Evolutionary conservation across 768 basidiomycete species (phyloP), one percentile per base, ranked within the genome.

Genomic region (Collybia mongolica): DNA sequence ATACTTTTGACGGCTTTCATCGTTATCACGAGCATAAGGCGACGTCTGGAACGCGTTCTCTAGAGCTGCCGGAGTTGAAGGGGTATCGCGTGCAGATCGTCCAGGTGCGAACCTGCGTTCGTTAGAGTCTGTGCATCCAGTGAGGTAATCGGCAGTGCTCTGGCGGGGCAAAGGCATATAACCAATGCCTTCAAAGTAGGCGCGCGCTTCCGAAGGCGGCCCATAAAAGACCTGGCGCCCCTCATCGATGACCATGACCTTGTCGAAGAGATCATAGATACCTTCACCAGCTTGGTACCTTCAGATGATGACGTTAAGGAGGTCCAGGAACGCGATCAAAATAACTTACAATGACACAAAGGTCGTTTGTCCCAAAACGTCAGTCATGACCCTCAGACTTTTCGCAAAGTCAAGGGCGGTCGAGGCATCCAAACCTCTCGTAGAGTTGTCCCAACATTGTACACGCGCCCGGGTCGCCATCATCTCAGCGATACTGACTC

Each of bases 401-500:
- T 83, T 89, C 49, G 80, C 82, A 57, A 90, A 95, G 61, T 96
- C 93, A 42, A 93, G 74, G 1, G 93, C 93, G 6, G 93, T 95
- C 2, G 90, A 90, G 0, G 92, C 90, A 54, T 92, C 89, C 44
- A 91, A 71, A 15, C 90, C 89, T 43, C 87, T 75, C 2, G 90
- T 93, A 0, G 86, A 85, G 65, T 88, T 92, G 63, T 93, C 89
- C 86, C 89, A 92, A 54, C 83, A 84, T 56, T 91, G 85, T 6
- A 92, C 79, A 29, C 84, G 83, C 9, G 89, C 88, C 44, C 88
- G 83, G 2, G 86, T 88, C 1, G 88, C 79, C 81, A 91, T 85
- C 80, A 90, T 91, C 68, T 94, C 92, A 9, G 88, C 86, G 58
- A 93, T 93, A 50, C 84, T 84, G 14, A 94, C 84, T 38, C 77